A percentile compares a stretch with the other conserved stretches of the same genome.
Conservation (phyloP, 352 stramenopile species). For the Phytophthora fragariaefolia region DNA sequence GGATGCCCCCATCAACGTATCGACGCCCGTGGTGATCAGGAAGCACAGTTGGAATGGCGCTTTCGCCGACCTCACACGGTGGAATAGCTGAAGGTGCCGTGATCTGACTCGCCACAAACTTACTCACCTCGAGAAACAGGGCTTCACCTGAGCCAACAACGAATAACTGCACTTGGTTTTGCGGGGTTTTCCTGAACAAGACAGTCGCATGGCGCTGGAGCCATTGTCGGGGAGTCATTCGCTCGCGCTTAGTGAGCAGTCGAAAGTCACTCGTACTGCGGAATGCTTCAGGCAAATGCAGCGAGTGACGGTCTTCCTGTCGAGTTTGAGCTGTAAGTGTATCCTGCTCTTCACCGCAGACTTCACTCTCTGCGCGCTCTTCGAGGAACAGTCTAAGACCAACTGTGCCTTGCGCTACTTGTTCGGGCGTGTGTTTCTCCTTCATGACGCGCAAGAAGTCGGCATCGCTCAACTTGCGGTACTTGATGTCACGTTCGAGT, state of each 20-base stretch:
- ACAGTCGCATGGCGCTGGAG: constrained; percentile 39
- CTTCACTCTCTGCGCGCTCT: constrained; percentile 15
- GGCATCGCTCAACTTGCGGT: constrained; percentile 53
- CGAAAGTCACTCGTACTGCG: constrained; percentile 62
- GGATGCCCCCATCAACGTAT: constrained; percentile 26
- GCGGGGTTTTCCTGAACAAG: constrained; percentile 55
- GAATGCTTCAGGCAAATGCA: constrained; percentile 41
- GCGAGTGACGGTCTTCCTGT: constrained; percentile 4
- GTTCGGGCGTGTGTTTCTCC: constrained; percentile 54
- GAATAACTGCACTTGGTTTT: constrained; percentile 83
- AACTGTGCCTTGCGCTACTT: constrained; percentile 60
- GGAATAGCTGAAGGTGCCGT: constrained; percentile 48
- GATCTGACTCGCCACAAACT: constrained; percentile 66
- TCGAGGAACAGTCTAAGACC: constrained; percentile 65
- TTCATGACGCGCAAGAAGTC: constrained; percentile 53
- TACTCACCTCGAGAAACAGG: constrained; percentile 72
- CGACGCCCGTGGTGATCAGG: constrained; percentile 10
- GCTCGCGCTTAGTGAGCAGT: constrained; percentile 51
- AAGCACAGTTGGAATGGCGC: constrained; percentile 51
- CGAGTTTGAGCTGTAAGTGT: constrained; percentile 14
- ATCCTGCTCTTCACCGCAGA: constrained; percentile 21
- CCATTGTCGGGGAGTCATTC: constrained; percentile 57
- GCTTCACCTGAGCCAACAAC: constrained; percentile 76
- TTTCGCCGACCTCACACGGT: constrained; percentile 46
- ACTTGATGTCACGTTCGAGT: constrained; percentile 58